These are phyloP conservation scores for Ligustrum vulgare DNA, from an alignment of 257 asterid genomes.

Conservation along the genomic window DNA sequence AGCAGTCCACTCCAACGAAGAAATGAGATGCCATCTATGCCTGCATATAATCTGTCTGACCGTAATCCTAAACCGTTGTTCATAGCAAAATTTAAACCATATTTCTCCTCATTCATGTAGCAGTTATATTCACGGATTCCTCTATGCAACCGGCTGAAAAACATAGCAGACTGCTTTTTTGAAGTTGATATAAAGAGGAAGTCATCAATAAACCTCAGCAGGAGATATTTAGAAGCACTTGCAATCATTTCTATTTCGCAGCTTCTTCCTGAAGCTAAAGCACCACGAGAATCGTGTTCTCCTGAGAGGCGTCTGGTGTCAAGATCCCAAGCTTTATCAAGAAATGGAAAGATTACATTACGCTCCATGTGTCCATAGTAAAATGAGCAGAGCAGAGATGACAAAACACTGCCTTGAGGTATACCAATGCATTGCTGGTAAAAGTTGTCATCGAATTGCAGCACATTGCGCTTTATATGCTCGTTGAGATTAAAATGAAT, in stretches of 20 bases:
- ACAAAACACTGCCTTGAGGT: conserved; percentile 87
- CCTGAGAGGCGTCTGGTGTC: conserved; percentile 19
- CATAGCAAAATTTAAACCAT: conserved; percentile 61
- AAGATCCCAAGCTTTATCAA: conserved; percentile 44
- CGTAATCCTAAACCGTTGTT: conserved; percentile 27
- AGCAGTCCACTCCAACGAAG: conserved; percentile 94
- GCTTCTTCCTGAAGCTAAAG: conserved; percentile 31
- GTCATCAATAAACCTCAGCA: conserved; percentile 82
- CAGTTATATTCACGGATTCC: conserved; percentile 80
- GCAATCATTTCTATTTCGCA: conserved; percentile 13
- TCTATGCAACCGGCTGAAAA: conserved; percentile 61
- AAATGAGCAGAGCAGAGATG: conserved; percentile 80
- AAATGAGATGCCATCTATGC: conserved; percentile 70
- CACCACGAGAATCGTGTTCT: conserved; percentile 15
- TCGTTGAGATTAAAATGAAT: conserved; percentile 46
- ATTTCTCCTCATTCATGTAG: conserved; percentile 75
- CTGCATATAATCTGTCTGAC: conserved; percentile 51
- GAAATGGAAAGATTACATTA: conserved; percentile 62
- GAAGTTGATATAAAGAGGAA: conserved; percentile 82
- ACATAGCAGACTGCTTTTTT: conserved; percentile 70
- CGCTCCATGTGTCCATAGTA: conserved; percentile 86
- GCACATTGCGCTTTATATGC: conserved; percentile 69
- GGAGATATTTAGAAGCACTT: conserved; percentile 45
- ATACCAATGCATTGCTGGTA: conserved; percentile 80
- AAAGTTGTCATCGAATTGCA: conserved; percentile 47